Conservation (phyloP, 192 early-diverging fungal species). For the Spinellus fusiger region DNA sequence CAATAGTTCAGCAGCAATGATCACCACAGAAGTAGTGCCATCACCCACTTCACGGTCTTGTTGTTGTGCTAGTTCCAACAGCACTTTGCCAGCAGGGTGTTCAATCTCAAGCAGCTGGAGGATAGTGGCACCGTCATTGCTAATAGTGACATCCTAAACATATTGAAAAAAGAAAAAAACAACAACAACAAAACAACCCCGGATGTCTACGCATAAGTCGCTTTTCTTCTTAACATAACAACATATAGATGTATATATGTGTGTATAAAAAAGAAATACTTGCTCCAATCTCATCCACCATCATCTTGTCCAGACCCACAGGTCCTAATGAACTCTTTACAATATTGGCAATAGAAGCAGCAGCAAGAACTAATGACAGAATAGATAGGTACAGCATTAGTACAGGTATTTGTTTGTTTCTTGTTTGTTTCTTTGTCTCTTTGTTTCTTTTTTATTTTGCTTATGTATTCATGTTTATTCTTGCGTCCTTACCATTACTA, state of each 20-base stretch:
- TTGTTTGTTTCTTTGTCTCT: neutral
- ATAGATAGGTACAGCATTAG: neutral
- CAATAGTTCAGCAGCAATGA: slow-evolving; percentile 95
- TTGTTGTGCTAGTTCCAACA: slow-evolving; percentile 97
- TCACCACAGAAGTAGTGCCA: slow-evolving; percentile 98
- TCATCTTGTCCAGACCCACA: slow-evolving; percentile 99
- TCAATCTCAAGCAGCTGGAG: slow-evolving; percentile 93
- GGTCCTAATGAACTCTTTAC: slow-evolving; percentile 95
- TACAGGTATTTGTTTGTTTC: too few species aligned
- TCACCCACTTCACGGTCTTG: slow-evolving; percentile 99
- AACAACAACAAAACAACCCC: slow-evolving; percentile 6
- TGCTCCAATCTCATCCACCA: slow-evolving; percentile 98
- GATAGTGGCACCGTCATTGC: slow-evolving; percentile 99
- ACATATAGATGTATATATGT: neutral
- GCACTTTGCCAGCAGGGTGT: slow-evolving; percentile 91
- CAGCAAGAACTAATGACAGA: slow-evolving; percentile 85
- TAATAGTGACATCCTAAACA: slow-evolving; percentile 92
- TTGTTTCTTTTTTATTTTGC: neutral
- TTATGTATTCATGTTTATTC: too few species aligned
- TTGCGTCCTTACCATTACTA: slow-evolving; percentile 82
- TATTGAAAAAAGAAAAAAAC: neutral
- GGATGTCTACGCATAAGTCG: too few species aligned
- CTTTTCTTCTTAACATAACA: neutral
- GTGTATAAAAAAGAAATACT: slow-evolving; percentile 16
- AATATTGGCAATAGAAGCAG: slow-evolving; percentile 91